Percentiles rank a stretch among this genome's conserved stretches.
Evolutionary conservation across 768 basidiomycete species (phyloP).

Genomic region (Russula dissimulans): DNA sequence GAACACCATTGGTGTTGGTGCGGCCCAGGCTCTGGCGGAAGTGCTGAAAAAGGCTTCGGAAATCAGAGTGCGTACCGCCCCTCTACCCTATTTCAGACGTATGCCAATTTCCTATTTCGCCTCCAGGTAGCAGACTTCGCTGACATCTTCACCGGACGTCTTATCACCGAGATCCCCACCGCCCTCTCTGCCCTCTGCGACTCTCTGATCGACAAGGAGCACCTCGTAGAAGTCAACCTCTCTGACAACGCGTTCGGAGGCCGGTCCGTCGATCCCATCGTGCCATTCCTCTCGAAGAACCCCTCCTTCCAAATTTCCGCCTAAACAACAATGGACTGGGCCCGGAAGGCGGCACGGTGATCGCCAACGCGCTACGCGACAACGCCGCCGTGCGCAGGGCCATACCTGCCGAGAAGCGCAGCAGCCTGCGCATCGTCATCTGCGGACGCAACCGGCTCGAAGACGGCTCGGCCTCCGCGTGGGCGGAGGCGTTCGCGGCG

Average conservation of each 20-base stretch:
- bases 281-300: slow-evolving; percentile 79
- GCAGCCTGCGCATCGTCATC: slow-evolving; percentile 70
- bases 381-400: slow-evolving; percentile 59
- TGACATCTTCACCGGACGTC: slow-evolving; percentile 95
- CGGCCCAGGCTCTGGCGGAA: slow-evolving; percentile 74
- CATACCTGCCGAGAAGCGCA: slow-evolving; percentile 45
- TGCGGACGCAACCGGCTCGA: slow-evolving; percentile 97
- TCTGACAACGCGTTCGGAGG: slow-evolving; percentile 97
- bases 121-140: slow-evolving; percentile 91
- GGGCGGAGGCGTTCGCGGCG: slow-evolving; percentile 82
- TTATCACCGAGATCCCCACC: slow-evolving; percentile 89
- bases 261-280: slow-evolving; percentile 89
- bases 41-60: slow-evolving; percentile 58
- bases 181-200: slow-evolving; percentile 86
- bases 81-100: background rate
- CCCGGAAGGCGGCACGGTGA: slow-evolving; percentile 73
- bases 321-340: slow-evolving; percentile 98
- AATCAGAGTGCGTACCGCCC: slow-evolving; percentile 49
- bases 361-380: slow-evolving; percentile 74
- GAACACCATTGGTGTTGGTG: slow-evolving; percentile 90
- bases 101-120: background rate
- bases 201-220: slow-evolving; percentile 69
- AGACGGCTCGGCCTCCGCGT: slow-evolving; percentile 72
- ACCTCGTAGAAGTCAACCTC: slow-evolving; percentile 81
- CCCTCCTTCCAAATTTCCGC: slow-evolving; percentile 72